Evolutionary conservation across 2,329 filamentous ascomycete species (phyloP).

Genomic region (Dactylellina drechsleri): DNA sequence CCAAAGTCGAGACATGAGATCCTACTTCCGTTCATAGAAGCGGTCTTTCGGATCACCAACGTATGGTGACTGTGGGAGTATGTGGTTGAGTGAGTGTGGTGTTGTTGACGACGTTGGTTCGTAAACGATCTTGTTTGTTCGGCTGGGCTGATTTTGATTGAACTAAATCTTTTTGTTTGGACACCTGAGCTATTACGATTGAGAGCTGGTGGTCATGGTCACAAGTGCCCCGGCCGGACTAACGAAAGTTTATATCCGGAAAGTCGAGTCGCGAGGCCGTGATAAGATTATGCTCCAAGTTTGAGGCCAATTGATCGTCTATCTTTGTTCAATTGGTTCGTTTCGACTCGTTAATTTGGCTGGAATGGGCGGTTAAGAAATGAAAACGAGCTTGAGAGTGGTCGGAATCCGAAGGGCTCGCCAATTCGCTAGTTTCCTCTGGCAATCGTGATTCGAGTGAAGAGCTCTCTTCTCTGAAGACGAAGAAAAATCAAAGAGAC

Average conservation of each 20-base stretch:
- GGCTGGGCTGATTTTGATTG: conserved; percentile 2
- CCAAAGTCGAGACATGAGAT: conserved; percentile 55
- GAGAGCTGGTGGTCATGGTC: conserved; percentile 17
- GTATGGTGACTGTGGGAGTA: conserved; percentile 12
- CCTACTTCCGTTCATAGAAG: conserved; percentile 55
- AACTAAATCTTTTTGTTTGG: conserved; percentile 2
- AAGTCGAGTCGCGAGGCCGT: conserved; percentile 1
- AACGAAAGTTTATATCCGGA: neutral
- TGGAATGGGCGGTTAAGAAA: conserved; percentile 9
- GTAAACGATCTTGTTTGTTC: conserved; percentile 4
- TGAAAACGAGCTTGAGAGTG: neutral
- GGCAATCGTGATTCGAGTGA: conserved; percentile 1
- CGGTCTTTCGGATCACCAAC: conserved; percentile 26
- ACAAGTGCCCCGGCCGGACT: neutral
- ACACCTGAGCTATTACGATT: conserved; percentile 6
- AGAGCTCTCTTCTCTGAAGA: neutral
- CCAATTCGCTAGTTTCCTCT: neutral
- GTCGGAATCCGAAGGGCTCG: too few relatives aligned
- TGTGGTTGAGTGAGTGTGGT: conserved; percentile 11
- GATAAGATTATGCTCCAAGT: conserved; percentile 8
- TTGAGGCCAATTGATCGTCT: conserved; percentile 18
- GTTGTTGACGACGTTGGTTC: neutral
- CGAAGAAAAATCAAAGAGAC: conserved; percentile 1
- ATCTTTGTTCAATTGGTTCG: conserved; percentile 24
- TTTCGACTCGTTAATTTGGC: conserved; percentile 6